Conservation (phyloP, 768 basidiomycete genomes). For the Suillus brevipes region DNA sequence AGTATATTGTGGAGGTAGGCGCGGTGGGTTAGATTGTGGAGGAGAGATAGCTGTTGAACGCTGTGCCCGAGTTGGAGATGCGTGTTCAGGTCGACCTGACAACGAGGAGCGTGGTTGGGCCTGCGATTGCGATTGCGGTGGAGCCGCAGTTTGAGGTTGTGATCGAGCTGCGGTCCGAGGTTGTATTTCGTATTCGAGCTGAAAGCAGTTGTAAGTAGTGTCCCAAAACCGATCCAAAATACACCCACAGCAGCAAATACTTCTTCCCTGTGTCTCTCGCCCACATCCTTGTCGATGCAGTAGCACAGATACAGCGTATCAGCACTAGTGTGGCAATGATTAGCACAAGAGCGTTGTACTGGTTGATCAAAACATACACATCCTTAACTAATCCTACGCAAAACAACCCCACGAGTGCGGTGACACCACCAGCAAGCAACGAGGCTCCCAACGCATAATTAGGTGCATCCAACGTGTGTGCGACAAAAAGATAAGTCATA, state of each 20-base stretch:
- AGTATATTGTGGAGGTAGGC: constrained; percentile 14
- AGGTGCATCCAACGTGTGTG: constrained; percentile 72
- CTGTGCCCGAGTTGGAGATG: background rate
- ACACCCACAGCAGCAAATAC: constrained; percentile 56
- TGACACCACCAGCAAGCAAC: constrained; percentile 74
- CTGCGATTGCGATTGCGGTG: constrained; percentile 20
- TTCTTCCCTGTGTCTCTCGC: constrained; percentile 49
- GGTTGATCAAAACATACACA: constrained; percentile 43
- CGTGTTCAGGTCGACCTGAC: constrained; percentile 5
- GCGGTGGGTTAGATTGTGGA: constrained; percentile 1
- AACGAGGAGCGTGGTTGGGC: constrained; percentile 12
- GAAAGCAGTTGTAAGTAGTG: constrained; percentile 9
- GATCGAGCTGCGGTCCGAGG: constrained; percentile 15
- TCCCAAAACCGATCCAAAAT: background rate
- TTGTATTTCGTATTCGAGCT: constrained; percentile 44
- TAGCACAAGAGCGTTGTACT: background rate
- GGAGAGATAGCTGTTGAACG: constrained; percentile 2
- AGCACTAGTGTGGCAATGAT: constrained; percentile 38
- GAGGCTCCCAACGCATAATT: constrained; percentile 74
- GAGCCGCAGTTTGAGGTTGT: constrained; percentile 18
- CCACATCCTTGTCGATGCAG: constrained; percentile 60
- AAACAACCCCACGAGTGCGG: constrained; percentile 79
- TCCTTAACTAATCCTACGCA: constrained; percentile 83
- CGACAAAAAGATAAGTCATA: constrained; percentile 85
- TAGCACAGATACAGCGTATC: constrained; percentile 70